Conservation (phyloP, 495 filamentous ascomycete species). For the Penicillium psychrofluorescens region DNA sequence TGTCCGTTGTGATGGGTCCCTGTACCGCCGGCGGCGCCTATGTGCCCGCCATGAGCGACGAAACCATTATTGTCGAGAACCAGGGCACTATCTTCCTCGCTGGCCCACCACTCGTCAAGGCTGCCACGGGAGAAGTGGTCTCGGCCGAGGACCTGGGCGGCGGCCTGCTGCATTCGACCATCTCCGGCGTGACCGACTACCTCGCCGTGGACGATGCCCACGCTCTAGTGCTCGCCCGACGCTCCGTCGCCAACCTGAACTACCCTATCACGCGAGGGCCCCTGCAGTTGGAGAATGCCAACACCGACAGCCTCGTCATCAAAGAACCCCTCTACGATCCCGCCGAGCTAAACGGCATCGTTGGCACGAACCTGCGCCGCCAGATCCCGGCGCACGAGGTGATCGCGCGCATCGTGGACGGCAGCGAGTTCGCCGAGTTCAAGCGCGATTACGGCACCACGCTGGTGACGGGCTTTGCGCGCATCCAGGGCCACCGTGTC, state of each 20-base stretch:
- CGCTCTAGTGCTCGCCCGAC: slow-evolving; percentile 77
- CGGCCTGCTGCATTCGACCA: slow-evolving; percentile 81
- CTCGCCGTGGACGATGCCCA: slow-evolving; percentile 92
- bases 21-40: slow-evolving; percentile 95
- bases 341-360: slow-evolving; percentile 78
- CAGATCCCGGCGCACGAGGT: slow-evolving; percentile 83
- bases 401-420: slow-evolving; percentile 91
- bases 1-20: slow-evolving; percentile 96
- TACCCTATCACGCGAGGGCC: slow-evolving; percentile 49
- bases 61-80: slow-evolving; percentile 90
- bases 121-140: slow-evolving; percentile 90
- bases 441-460: slow-evolving; percentile 88
- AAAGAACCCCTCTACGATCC: slow-evolving; percentile 77
- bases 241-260: slow-evolving; percentile 83
- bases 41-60: slow-evolving; percentile 94
- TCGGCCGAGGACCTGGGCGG: slow-evolving; percentile 90
- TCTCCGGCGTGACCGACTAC: slow-evolving; percentile 95
- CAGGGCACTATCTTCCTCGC: slow-evolving; percentile 97
- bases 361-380: slow-evolving; percentile 77
- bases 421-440: slow-evolving; percentile 85
- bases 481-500: slow-evolving; percentile 83
- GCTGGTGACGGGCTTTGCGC: slow-evolving; percentile 87
- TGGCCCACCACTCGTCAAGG: slow-evolving; percentile 91
- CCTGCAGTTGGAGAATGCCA: slow-evolving; percentile 11
- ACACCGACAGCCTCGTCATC: slow-evolving; percentile 7